Evolutionary conservation across 2,329 filamentous ascomycete genomes (phyloP).

Genomic region (Hypoxylon sp.): DNA sequence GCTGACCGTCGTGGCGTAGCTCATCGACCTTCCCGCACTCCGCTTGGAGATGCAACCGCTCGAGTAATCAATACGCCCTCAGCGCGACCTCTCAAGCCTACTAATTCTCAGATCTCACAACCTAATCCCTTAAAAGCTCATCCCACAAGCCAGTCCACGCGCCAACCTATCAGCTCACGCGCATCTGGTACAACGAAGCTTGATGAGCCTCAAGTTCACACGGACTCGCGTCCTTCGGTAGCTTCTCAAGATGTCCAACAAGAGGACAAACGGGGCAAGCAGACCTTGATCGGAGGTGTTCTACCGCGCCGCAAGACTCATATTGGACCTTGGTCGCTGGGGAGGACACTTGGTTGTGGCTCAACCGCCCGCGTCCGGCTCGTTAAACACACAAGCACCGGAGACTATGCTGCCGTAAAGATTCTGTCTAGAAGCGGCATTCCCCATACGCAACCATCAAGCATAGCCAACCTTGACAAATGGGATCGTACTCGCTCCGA

Average conservation of each 20-base stretch:
- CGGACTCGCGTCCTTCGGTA: constrained; percentile 19
- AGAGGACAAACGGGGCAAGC: constrained; percentile 48
- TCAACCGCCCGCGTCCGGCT: constrained; percentile 90
- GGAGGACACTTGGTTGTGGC: constrained; percentile 89
- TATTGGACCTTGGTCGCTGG: constrained; percentile 94
- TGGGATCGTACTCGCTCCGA: constrained; percentile 73
- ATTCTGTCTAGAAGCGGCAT: constrained; percentile 90
- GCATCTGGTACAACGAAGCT: constrained; percentile 27
- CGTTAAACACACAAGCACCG: constrained; percentile 83
- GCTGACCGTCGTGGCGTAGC: constrained; percentile 40
- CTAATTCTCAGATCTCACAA: constrained; percentile 29
- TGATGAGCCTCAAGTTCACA: constrained; percentile 11
- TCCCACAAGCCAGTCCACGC: constrained; percentile 30
- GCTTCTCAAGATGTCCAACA: constrained; percentile 34
- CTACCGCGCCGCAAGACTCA: constrained; percentile 73
- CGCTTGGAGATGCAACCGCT: constrained; percentile 53
- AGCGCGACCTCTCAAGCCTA: constrained; percentile 40
- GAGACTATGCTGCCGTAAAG: constrained; percentile 91
- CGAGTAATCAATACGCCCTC: constrained; percentile 49
- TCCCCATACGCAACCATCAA: constrained; percentile 85
- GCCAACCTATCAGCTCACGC: constrained; percentile 20
- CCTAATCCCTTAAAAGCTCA: constrained; percentile 48
- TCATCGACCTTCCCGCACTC: constrained; percentile 47
- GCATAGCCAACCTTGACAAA: constrained; percentile 85
- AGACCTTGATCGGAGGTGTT: constrained; percentile 50